These are phyloP conservation scores for Talaromyces borbonicus DNA, from an alignment of 495 filamentous ascomycete species.

Conservation along the genomic window DNA sequence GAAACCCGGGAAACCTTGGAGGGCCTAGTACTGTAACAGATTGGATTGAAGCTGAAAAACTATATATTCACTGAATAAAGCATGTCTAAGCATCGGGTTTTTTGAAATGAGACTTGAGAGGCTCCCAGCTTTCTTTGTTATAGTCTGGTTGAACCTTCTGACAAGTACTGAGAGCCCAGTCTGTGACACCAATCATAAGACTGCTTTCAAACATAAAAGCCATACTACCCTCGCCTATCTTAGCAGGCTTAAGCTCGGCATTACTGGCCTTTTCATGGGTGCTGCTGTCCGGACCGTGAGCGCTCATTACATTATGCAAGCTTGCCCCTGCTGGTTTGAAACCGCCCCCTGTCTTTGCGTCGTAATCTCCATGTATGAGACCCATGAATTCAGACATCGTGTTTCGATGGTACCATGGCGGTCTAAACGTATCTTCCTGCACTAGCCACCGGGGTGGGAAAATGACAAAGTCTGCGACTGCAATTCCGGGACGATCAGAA, in stretches of 20 bases:
- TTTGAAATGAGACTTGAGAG: constrained; percentile 23
- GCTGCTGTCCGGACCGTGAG: constrained; percentile 48
- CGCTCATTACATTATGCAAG: constrained; percentile 55
- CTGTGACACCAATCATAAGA: neutral
- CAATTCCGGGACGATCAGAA: constrained; percentile 46
- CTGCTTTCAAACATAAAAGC: constrained; percentile 4
- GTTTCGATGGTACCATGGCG: constrained; percentile 63
- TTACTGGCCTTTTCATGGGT: constrained; percentile 39
- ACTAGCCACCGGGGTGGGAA: constrained; percentile 67
- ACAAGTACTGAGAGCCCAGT: neutral
- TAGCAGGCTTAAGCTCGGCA: neutral
- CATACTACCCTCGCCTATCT: neutral
- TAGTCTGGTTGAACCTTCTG: neutral
- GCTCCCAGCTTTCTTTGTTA: neutral
- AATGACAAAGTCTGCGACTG: constrained; percentile 62
- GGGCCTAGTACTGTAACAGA: no score
- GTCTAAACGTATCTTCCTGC: constrained; percentile 57
- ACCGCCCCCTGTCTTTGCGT: constrained; percentile 52
- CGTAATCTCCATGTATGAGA: constrained; percentile 54
- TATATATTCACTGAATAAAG: no score
- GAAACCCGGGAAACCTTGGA: no score
- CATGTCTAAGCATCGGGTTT: no score
- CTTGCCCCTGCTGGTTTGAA: constrained; percentile 55
- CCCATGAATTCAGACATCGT: constrained; percentile 56
- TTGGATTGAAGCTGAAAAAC: no score